Evolutionary conservation across 78 protist genomes (phyloP), one percentile per base, ranked within the genome.

Genomic region (Monocercomonoides exilis): DNA sequence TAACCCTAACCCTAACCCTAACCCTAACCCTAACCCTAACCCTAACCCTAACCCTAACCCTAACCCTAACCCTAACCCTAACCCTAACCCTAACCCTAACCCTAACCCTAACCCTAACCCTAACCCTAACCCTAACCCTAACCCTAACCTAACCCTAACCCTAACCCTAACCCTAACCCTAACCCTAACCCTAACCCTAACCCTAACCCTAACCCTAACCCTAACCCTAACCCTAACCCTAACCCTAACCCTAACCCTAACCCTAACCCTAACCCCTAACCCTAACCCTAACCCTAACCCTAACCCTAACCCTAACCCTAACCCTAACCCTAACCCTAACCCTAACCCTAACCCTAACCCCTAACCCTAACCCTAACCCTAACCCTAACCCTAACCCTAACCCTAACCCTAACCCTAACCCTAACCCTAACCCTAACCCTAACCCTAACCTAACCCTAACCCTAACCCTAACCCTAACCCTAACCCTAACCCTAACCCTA

Each of bases 61-160:
- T 63, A 63, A 63, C 77, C 77, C 77, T 63, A 63, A 63, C 32
- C 77, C 77, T 63, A 63, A 63, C 77, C 77, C 77, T 63, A 63
- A 63, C 32, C 77, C 77, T 63, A 63, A 63, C 77, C 77, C 77
- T 63, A 63, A 63, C 77, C 77, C 77, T 63, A 63, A 63, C 77
- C 77, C 77, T 63, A 63, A 63, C 77, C 77, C 77, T 63, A 63
- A 63, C 77, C 77, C 77, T 63, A 63, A 63, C 77, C 77, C 77
- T 63, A 63, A 63, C 77, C 77, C 77, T 63, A 63, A 63, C 77
- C 77, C 77, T 63, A 63, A 63, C 77, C 77, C 77, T 63, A 63
- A 63, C 77, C 77, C 77, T 63, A n/a, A n/a, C n/a, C n/a, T n/a
- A n/a, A n/a, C n/a, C n/a, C n/a, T n/a, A n/a, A n/a, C n/a, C n/a